phyloP scores from a whole-genome alignment of 106 monocot species.

The Posidonia australis region DNA sequence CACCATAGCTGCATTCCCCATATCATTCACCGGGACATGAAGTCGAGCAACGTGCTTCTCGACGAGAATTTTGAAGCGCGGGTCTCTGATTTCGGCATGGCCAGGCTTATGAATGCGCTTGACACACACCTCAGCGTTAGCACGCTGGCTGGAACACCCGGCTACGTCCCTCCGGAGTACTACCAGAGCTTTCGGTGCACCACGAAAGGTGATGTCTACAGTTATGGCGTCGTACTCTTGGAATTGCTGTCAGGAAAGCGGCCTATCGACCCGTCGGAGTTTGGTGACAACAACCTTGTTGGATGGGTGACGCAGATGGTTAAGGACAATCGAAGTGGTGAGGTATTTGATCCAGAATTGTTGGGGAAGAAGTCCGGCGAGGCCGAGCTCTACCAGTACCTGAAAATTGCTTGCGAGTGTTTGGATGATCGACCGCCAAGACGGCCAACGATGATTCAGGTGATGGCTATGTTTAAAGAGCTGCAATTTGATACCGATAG shows the following conservation, averaged over 20 bases:
- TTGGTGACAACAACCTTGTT: too few relatives aligned
- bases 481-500: slow-evolving; percentile 46
- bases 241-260: slow-evolving; percentile 13
- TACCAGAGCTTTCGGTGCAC: too few relatives aligned
- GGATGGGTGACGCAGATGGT: slow-evolving; percentile 9
- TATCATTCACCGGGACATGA: too few relatives aligned
- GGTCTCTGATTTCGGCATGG: too few relatives aligned
- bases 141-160: too few relatives aligned
- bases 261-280: slow-evolving; percentile 2
- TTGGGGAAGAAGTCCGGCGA: background rate
- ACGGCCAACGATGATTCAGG: slow-evolving; percentile 10
- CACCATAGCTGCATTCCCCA: too few relatives aligned
- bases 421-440: slow-evolving; percentile 5
- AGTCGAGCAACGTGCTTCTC: too few relatives aligned
- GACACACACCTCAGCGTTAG: too few relatives aligned
- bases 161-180: too few relatives aligned
- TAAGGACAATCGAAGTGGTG: background rate
- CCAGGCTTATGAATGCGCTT: too few relatives aligned
- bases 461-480: slow-evolving; percentile 31
- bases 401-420: slow-evolving; percentile 10
- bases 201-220: too few relatives aligned
- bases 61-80: too few relatives aligned
- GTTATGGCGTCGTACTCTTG: slow-evolving; percentile 11
- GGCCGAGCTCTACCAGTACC: background rate
- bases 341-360: slow-evolving; percentile 11